phyloP scores from a whole-genome alignment of 495 filamentous ascomycete genomes.

The Aspergillus wentii region DNA sequence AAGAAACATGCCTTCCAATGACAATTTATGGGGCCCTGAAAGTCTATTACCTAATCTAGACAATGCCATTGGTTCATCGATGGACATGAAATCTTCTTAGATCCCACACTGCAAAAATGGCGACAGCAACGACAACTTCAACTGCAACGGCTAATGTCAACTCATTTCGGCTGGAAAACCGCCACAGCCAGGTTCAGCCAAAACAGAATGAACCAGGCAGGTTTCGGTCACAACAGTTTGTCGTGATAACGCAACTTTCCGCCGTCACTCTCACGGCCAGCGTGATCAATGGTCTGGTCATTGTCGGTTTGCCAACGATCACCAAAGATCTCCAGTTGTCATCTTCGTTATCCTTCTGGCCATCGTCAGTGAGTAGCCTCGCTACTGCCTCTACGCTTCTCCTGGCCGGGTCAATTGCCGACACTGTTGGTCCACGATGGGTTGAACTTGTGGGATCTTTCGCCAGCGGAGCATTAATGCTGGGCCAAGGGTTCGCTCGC shows the following conservation, averaged over 20 bases:
- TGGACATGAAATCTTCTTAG: no score
- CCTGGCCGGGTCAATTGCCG: conserved; percentile 44
- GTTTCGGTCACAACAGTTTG: conserved; percentile 5
- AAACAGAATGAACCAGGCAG: no score
- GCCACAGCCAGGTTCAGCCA: no score
- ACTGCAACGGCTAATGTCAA: no score
- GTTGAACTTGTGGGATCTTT: conserved; percentile 39
- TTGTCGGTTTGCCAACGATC: conserved; percentile 46
- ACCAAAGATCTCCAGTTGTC: conserved; percentile 36
- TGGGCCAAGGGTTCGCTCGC: conserved; percentile 37
- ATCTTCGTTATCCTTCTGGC: conserved; percentile 39
- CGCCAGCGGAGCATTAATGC: conserved; percentile 31
- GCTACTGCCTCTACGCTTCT: conserved; percentile 42
- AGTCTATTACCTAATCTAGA: no score
- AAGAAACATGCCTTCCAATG: no score
- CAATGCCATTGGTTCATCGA: no score
- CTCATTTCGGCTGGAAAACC: no score
- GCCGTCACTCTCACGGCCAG: conserved; percentile 11
- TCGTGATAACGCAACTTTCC: conserved; percentile 7
- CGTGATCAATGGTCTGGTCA: conserved; percentile 23
- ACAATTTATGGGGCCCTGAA: no score
- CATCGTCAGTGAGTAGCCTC: conserved; percentile 26
- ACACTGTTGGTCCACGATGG: conserved; percentile 39
- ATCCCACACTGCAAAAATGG: no score
- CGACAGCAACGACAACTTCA: no score